A percentile compares a stretch with the other conserved stretches of the same genome.
These are phyloP conservation scores for Phtheirospermum japonicum DNA, from an alignment of 257 asterid genomes.

Conservation along the genomic window DNA sequence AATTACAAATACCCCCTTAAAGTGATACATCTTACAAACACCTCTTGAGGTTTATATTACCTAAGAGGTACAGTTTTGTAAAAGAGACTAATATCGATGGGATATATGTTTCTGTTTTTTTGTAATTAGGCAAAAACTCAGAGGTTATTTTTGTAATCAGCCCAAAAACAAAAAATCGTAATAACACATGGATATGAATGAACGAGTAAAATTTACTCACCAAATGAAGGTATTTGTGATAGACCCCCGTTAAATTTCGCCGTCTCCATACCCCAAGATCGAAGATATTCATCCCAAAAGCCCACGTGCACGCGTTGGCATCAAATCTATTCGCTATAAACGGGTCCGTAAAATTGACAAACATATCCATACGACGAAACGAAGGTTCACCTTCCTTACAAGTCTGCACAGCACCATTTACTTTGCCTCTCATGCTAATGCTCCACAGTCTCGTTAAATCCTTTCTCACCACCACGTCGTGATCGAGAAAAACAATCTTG, in stretches of 20 bases:
- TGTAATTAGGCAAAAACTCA: not conserved
- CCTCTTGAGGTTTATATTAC: no score
- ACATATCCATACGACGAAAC: constrained; percentile 70
- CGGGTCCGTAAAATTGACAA: constrained; percentile 73
- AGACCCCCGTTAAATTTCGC: constrained; percentile 51
- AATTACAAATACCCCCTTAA: not conserved
- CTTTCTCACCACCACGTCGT: constrained; percentile 86
- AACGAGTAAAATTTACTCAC: constrained; percentile 38
- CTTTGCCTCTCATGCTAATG: constrained; percentile 71
- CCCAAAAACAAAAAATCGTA: not conserved
- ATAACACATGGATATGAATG: not conserved
- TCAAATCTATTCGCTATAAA: constrained; percentile 47
- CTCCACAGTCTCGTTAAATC: constrained; percentile 80
- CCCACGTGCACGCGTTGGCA: constrained; percentile 82
- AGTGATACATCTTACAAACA: not conserved
- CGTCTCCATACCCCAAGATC: constrained; percentile 84
- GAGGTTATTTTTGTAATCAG: not conserved
- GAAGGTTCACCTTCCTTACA: constrained; percentile 69
- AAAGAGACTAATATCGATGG: not conserved
- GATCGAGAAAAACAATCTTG: constrained; percentile 87
- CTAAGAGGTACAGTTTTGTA: not conserved
- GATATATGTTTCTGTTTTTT: no score
- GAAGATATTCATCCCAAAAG: constrained; percentile 89
- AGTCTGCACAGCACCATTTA: constrained; percentile 82
- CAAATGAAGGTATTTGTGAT: constrained; percentile 67